Evolutionary conservation across 495 filamentous ascomycete species (phyloP).

Genomic region (Daldinia vernicosa): DNA sequence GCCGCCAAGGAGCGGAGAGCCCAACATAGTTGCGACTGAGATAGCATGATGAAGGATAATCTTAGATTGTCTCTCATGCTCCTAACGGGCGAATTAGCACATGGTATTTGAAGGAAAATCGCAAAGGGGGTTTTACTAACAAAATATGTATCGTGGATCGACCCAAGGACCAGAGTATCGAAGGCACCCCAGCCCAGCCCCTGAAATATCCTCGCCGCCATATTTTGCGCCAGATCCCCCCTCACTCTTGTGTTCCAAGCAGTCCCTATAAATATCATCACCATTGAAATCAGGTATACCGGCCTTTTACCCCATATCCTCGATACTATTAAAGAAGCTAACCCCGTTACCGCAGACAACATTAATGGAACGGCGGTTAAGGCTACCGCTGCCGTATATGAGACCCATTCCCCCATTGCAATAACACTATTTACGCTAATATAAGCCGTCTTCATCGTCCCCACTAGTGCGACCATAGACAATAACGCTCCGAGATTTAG

Average conservation of each 20-base stretch:
- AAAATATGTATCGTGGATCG: conserved; percentile 62
- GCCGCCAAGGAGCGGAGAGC: conserved; percentile 59
- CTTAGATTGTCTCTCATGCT: conserved; percentile 55
- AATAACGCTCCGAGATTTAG: conserved; percentile 55
- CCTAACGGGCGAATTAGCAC: conserved; percentile 47
- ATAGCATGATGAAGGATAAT: conserved; percentile 52
- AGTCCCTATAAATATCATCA: conserved; percentile 55
- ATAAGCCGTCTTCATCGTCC: conserved; percentile 61
- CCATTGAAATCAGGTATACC: conserved; percentile 54
- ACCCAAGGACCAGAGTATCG: conserved; percentile 56
- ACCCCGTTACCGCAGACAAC: conserved; percentile 54
- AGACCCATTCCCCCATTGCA: conserved; percentile 49
- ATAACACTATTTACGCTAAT: conserved; percentile 57
- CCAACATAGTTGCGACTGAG: conserved; percentile 57
- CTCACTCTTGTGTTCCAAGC: conserved; percentile 59
- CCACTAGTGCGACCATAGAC: conserved; percentile 52
- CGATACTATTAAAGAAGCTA: conserved; percentile 50
- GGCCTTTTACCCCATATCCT: conserved; percentile 59
- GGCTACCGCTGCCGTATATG: conserved; percentile 55
- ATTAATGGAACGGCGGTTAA: conserved; percentile 61
- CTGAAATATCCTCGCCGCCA: conserved; percentile 60
- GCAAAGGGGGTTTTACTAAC: conserved; percentile 44
- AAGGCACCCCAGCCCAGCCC: conserved; percentile 64
- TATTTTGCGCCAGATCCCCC: conserved; percentile 53
- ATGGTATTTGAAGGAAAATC: not conserved